Percentiles rank a stretch among this genome's conserved stretches.
Conservation (phyloP, 2,329 filamentous ascomycete species). For the Nectriaceae sp. region DNA sequence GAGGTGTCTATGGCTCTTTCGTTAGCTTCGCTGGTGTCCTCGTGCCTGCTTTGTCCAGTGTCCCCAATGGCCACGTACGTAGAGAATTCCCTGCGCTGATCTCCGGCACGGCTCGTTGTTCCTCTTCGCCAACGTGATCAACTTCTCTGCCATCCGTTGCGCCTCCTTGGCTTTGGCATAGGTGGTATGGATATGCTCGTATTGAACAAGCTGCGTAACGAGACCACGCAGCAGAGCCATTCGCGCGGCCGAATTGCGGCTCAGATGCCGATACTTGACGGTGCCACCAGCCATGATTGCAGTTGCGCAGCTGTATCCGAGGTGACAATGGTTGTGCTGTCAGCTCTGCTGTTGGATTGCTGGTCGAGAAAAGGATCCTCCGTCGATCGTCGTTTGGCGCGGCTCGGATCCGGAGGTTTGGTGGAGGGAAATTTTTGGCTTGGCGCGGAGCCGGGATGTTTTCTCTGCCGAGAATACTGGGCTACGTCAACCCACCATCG, state of each 20-base stretch:
- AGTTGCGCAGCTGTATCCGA: constrained; percentile 4
- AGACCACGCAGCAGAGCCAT: constrained; percentile 93
- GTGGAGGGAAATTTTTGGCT: constrained; percentile 36
- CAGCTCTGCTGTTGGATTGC: not conserved
- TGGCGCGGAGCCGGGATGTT: constrained; percentile 32
- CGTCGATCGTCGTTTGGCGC: constrained; percentile 3
- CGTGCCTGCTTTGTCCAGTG: constrained; percentile 3
- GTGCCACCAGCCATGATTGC: constrained; percentile 77
- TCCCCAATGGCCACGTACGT: constrained; percentile 57
- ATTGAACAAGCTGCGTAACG: constrained; percentile 89
- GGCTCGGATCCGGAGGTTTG: constrained; percentile 22
- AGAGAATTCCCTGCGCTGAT: constrained; percentile 80
- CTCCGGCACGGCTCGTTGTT: constrained; percentile 81
- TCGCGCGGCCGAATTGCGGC: constrained; percentile 82
- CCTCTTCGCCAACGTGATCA: constrained; percentile 91
- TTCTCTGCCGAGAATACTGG: constrained; percentile 26
- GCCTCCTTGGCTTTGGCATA: constrained; percentile 98
- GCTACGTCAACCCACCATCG: constrained; percentile 32
- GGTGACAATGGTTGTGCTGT: not conserved
- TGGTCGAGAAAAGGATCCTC: constrained; percentile 1
- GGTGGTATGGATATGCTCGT: constrained; percentile 93
- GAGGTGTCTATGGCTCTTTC: constrained; percentile 58
- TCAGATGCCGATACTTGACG: constrained; percentile 86
- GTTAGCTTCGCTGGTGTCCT: constrained; percentile 10
- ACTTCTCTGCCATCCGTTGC: constrained; percentile 88